Evolutionary conservation across 192 early-diverging fungal species (phyloP).

Genomic region (Backusella australiensis): DNA sequence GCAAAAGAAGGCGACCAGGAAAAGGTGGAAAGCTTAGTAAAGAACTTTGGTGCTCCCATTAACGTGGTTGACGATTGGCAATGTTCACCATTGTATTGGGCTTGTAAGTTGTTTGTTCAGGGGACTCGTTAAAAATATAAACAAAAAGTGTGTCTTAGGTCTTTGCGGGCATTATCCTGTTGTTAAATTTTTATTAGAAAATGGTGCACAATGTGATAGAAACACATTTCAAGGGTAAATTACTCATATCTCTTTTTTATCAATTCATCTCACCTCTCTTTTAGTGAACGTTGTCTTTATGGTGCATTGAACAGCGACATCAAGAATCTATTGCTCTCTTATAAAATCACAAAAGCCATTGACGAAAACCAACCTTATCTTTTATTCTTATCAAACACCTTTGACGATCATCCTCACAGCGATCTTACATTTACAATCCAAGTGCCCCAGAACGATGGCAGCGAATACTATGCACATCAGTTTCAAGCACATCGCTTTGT

Average conservation of each 20-base stretch:
- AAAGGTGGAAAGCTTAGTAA: conserved; percentile 37
- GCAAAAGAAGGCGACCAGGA: conserved; percentile 43
- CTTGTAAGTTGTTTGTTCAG: conserved; percentile 21
- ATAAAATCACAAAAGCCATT: conserved; percentile 48
- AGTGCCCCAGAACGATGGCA: background rate
- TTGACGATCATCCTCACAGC: conserved; percentile 21
- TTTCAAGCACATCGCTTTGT: conserved; percentile 43
- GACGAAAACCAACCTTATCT: conserved; percentile 37
- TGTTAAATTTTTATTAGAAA: conserved; percentile 41
- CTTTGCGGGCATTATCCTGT: conserved; percentile 46
- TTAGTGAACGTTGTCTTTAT: conserved; percentile 42
- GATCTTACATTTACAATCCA: background rate
- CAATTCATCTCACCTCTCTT: background rate
- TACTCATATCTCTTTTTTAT: conserved; percentile 9
- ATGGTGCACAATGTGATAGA: conserved; percentile 50
- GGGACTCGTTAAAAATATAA: background rate
- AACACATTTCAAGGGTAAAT: conserved; percentile 52
- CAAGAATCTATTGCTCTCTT: conserved; percentile 33
- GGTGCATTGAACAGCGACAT: conserved; percentile 49
- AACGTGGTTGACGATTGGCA: conserved; percentile 51
- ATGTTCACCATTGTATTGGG: conserved; percentile 43
- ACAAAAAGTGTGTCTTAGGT: conserved; percentile 8
- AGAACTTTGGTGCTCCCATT: conserved; percentile 37
- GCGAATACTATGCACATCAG: conserved; percentile 19
- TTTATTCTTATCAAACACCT: conserved; percentile 22